Evolutionary conservation across 2,329 filamentous ascomycete species (phyloP), one percentile per base, ranked within the genome.

Genomic region (Thielaviopsis musarum): DNA sequence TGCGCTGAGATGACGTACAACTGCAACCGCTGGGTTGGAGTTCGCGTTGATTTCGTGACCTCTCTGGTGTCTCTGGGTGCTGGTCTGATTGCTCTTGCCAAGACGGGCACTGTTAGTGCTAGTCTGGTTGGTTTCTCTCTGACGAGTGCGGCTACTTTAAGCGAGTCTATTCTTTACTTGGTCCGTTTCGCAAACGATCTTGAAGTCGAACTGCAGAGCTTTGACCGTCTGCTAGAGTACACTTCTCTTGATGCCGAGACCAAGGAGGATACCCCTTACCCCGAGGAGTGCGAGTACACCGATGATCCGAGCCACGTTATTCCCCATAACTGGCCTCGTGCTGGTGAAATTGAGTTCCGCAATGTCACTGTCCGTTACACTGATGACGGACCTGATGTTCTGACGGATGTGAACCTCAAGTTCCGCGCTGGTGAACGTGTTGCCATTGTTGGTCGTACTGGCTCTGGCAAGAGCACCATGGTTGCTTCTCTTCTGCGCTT

Each of bases 391-490:
- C 66, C 67, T 56, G 71, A 73, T 58, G 70, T 76, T 17, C 65
- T 76, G 17, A 72, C 72, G 58, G 66, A 73, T 41, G 68, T 76
- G 59, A 72, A 67, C 58, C 66, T 75, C 12, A 69, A 67, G 9
- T 71, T 75, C 54, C 66, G 69, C 2, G 83, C 82, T 0, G 84
- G 87, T 1, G 82, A 84, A 41, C 84, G 83, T 60, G 85, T 84
- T 0, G 87, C 86, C 0, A 75, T 91, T 34, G 83, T 88, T 28
- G 87, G 87, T 0, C 79, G 86, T 2, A 90, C 86, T 0, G 81
- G 84, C 0, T 87, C 83, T 2, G 87, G 87, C 1, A 91, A 91
- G 69, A 86, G 82, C 48, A 90, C 87, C 0, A 61, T 74, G 9
- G 70, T 76, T 1, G 66, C 78, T 4, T 77, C 75, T 5, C 64